Base-by-base conservation (phyloP, 768 basidiomycete species). In the button mushroom (Agaricus bisporus) region DNA sequence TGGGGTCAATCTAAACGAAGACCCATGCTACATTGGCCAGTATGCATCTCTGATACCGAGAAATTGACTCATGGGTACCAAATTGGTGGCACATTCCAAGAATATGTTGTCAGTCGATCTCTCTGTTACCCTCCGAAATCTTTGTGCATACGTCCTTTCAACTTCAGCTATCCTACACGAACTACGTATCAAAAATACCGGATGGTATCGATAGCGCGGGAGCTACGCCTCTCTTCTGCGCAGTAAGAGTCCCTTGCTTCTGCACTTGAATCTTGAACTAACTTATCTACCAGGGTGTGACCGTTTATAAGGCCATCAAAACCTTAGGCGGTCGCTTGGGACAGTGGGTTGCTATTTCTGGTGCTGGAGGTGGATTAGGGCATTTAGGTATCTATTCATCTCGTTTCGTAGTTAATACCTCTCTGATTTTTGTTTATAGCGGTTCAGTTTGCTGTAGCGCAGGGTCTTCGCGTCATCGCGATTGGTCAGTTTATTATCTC, bases 301-400 rank as follows among this genome's bases (percentile, higher is more conserved):
- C 92, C 2, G 88, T 89, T 1, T 95, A 91, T 63, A 85, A 88
- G 52, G 92, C 90, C 0, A 70, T 95, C 61, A 93, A 92, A 67
- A 76, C 85, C 64, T 77, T 80, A 45, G 70, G 78, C 48, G 76
- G 81, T 8, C 73, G 67, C 28, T 76, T 82, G 7, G 87, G 90
- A 22, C 81, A 95, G 50, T 89, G 82, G 81, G 72, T 90, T 56
- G 85, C 82, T 17, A 70, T 92, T 48, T 82, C 86, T 11, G 88
- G 88, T 42, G 88, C 88, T 2, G 88, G 87, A 4, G 87, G 87
- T 49, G 89, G 91, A 12, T 81, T 92, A 22, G 91, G 91, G 7
- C 88, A 91, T 70, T 77, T 95, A 28, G 88, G 80, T 83, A 56
- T 26, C 63, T 53, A 18, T 11, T n/a, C 14, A 45, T 22, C 14